phyloP scores from a whole-genome alignment of 1,139 yeast genomes.

The Taphrina communis region DNA sequence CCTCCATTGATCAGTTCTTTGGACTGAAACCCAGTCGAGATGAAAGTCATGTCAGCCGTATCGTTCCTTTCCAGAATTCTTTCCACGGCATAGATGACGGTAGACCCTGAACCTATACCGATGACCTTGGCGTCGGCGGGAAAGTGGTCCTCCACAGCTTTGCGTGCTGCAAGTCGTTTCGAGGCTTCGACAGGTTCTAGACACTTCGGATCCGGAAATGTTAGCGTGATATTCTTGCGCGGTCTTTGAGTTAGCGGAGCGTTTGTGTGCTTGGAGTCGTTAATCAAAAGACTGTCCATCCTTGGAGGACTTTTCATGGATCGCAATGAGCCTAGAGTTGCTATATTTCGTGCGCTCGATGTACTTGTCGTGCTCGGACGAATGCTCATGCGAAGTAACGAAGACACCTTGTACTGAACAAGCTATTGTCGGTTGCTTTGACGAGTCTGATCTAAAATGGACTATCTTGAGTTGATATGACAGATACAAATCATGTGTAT shows the following conservation, averaged over 20 bases:
- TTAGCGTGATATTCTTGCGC: constrained; percentile 19
- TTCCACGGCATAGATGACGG: constrained; percentile 95
- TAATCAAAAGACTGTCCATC: constrained; percentile 25
- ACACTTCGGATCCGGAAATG: constrained; percentile 33
- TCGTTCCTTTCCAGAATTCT: constrained; percentile 72
- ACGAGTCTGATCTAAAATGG: not conserved
- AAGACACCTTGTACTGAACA: not conserved
- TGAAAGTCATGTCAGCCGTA: constrained; percentile 65
- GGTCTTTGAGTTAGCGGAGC: constrained; percentile 23
- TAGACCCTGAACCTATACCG: constrained; percentile 96
- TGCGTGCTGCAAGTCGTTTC: constrained; percentile 84
- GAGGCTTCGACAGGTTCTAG: constrained; percentile 60
- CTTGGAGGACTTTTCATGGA: constrained; percentile 30
- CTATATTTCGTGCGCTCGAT: constrained; percentile 25
- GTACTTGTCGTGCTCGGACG: constrained; percentile 11
- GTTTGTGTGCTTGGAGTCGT: constrained; percentile 16
- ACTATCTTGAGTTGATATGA: too few relatives aligned
- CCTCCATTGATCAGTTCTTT: constrained; percentile 82
- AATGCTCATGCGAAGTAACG: constrained; percentile 10
- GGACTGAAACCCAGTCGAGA: constrained; percentile 97
- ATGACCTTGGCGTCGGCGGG: constrained; percentile 72
- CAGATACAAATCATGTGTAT: too few relatives aligned
- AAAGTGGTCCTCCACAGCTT: constrained; percentile 89
- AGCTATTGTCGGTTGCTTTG: not conserved
- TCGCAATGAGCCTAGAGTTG: constrained; percentile 32